Conservation (phyloP, 306 rosid species). For the Alnus glutinosa region DNA sequence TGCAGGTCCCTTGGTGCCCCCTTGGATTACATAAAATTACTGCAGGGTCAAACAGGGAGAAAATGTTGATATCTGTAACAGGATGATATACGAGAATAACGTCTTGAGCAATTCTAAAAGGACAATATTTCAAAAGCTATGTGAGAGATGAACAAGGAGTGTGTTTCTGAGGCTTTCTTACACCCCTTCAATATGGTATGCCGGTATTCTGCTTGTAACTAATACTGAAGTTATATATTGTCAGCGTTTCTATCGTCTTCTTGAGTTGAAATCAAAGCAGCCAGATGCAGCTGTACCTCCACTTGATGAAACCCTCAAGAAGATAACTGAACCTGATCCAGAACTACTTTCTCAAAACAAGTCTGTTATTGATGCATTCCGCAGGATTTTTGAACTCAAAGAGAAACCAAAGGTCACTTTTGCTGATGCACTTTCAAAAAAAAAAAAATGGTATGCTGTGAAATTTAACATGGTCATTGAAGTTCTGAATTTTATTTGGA, state of each 20-base stretch:
- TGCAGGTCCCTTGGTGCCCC: neutral
- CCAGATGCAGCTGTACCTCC: conserved; percentile 77
- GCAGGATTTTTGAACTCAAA: conserved; percentile 49
- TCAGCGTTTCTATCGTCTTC: conserved; percentile 72
- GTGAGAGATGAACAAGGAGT: neutral
- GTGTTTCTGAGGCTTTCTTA: neutral
- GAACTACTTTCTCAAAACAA: conserved; percentile 55
- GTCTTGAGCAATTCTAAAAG: neutral
- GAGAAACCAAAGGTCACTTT: conserved; percentile 58
- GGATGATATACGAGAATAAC: neutral
- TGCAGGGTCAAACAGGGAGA: neutral
- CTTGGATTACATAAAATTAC: neutral
- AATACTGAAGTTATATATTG: conserved; percentile 21
- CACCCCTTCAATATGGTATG: neutral
- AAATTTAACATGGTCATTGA: neutral
- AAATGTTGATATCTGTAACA: neutral
- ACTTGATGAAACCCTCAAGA: conserved; percentile 71
- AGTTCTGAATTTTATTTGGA: conserved; percentile 24
- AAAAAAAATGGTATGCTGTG: conserved; percentile 10
- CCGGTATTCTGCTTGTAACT: conserved; percentile 18
- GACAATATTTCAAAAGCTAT: neutral
- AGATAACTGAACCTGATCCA: conserved; percentile 66
- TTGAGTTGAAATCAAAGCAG: conserved; percentile 78
- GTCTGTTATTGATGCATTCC: conserved; percentile 47
- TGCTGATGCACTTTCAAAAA: conserved; percentile 4